Evolutionary conservation across 208 protist species (phyloP), one percentile per base, ranked within the genome.

Genomic region (Wallacemonas sp.): DNA sequence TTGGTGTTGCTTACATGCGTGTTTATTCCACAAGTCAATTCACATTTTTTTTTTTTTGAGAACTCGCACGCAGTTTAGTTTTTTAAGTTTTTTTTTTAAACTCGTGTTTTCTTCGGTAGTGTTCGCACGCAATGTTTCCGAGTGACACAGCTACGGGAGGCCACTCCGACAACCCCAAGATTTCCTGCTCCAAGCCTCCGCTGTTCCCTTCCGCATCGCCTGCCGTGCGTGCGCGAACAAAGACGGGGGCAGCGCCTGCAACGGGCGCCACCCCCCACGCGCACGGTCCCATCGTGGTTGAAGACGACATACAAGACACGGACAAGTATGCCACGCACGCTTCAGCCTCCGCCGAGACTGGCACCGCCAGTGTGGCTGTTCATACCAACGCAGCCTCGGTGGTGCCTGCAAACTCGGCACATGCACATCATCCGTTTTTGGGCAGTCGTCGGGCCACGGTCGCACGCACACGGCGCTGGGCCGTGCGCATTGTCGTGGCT

Each of bases 251-350:
- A 4, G n/a, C 6, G n/a, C 47, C n/a, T n/a, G n/a, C n/a, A n/a
- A n/a, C n/a, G 12, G 44, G 5, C 22, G 44, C 44, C 44, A 19
- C 44, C 17, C 44, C 12, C 5, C 44, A 49, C 17, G 9, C 5
- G 12, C 44, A 49, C 17, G 19, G 5, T 22, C 17, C 26, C 51
- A 8, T 22, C 24, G 9, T 17, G 21, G 22, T 38, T 2, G 51
- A 58, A 21, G 27, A 27, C 28, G 51, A 58, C 22, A 31, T 14
- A 4, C n/a, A 26, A 11, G 51, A 58, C 30, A 19, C 12, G 3
- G 51, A 58, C 51, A 58, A 58, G 51, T 58, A 58, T 19, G 51
- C 30, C 11, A 41, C 34, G 51, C 51, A 58, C 1, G 31, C 41
- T 2, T 6, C 9, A 8, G 46, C 17, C 11, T 19, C 46, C 9